phyloP scores from a whole-genome alignment of 495 filamentous ascomycete genomes.

The Penicillium odoratum region DNA sequence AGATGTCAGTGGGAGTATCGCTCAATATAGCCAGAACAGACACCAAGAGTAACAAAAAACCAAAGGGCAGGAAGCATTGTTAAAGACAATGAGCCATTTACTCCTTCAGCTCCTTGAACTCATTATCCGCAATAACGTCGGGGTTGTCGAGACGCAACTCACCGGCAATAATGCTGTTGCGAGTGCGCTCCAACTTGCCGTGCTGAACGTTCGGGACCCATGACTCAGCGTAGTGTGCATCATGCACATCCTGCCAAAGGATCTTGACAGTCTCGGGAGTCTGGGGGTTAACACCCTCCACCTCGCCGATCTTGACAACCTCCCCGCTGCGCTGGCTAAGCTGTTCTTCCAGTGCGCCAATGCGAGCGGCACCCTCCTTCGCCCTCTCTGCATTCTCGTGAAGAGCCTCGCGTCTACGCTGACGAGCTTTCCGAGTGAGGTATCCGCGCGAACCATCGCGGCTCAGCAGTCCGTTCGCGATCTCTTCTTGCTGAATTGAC shows the following conservation, averaged over 20 bases:
- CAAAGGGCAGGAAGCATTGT: background rate
- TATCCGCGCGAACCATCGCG: conserved; percentile 4
- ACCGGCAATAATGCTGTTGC: conserved; percentile 38
- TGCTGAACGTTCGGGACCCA: conserved; percentile 76
- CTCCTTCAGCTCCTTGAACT: conserved; percentile 41
- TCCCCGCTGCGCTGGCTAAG: conserved; percentile 27
- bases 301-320: conserved; percentile 33
- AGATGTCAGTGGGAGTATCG: conserved; percentile 21
- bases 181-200: conserved; percentile 41
- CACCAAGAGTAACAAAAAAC: conserved; percentile 7
- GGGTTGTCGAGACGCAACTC: conserved; percentile 28
- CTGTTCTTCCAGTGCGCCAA: conserved; percentile 31
- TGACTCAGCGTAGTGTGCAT: conserved; percentile 61
- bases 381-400: conserved; percentile 40
- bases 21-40: conserved; percentile 9
- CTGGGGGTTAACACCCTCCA: conserved; percentile 30
- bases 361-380: conserved; percentile 31
- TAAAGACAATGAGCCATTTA: conserved; percentile 1
- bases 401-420: conserved; percentile 34
- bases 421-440: conserved; percentile 28
- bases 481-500: conserved; percentile 47
- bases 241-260: conserved; percentile 67
- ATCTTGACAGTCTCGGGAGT: conserved; percentile 49
- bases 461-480: conserved; percentile 4
- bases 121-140: conserved; percentile 45